Evolutionary conservation across 2,329 filamentous ascomycete species (phyloP).

Genomic region (Drechslerella dactyloides): DNA sequence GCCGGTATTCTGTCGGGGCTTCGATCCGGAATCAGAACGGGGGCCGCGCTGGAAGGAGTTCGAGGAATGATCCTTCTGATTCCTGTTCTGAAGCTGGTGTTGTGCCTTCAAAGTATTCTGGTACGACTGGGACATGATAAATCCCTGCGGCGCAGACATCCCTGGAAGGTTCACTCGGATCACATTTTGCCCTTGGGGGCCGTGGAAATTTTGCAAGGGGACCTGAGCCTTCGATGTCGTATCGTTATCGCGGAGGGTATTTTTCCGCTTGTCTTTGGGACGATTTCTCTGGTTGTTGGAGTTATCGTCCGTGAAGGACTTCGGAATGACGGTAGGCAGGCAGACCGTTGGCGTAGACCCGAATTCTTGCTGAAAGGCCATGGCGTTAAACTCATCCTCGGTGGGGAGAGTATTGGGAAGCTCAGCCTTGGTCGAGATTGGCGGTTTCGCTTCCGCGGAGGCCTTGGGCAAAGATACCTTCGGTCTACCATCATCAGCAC

Average conservation of each 20-base stretch:
- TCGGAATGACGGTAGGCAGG: constrained; percentile 39
- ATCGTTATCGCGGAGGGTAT: constrained; percentile 19
- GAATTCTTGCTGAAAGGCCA: constrained; percentile 54
- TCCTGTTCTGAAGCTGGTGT: constrained; percentile 15
- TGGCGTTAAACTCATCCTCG: constrained; percentile 54
- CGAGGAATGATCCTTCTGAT: constrained; percentile 14
- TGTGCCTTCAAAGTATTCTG: constrained; percentile 21
- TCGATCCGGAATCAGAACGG: neutral
- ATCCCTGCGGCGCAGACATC: constrained; percentile 8
- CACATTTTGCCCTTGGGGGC: neutral
- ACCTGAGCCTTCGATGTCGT: constrained; percentile 10
- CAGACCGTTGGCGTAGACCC: constrained; percentile 54
- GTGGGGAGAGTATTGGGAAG: constrained; percentile 51
- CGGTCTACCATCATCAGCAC: constrained; percentile 34
- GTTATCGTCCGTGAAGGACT: neutral
- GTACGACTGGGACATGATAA: constrained; percentile 24
- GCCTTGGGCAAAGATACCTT: constrained; percentile 46
- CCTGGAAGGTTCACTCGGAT: constrained; percentile 36
- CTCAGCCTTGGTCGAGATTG: constrained; percentile 14
- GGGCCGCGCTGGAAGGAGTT: constrained; percentile 15
- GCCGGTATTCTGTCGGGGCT: neutral
- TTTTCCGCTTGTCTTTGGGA: constrained; percentile 17
- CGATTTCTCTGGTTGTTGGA: neutral
- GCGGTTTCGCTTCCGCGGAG: constrained; percentile 2
- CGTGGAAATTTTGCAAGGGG: neutral